Evolutionary conservation across 2,329 filamentous ascomycete genomes (phyloP).

Genomic region (Piedraia hortae): DNA sequence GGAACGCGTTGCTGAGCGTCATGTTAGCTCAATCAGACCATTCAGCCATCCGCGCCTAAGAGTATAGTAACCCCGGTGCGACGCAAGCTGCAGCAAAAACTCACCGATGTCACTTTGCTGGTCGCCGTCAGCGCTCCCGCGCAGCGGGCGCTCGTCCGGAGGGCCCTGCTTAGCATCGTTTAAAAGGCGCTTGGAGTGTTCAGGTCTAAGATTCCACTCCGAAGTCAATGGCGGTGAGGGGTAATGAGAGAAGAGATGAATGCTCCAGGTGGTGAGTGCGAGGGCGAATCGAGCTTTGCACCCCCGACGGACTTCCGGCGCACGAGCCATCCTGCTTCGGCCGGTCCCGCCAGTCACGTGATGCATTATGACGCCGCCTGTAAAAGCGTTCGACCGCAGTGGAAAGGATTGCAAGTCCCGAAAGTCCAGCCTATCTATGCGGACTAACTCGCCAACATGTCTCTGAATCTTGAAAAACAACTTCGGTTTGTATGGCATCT

Average conservation of each 20-base stretch:
- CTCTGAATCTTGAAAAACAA: slow-evolving; percentile 54
- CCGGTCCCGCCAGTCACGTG: too few species aligned
- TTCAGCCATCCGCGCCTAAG: slow-evolving; percentile 9
- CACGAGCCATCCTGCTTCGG: neutral
- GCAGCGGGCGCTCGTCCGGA: slow-evolving; percentile 87
- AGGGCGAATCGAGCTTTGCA: slow-evolving; percentile 1
- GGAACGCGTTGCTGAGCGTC: slow-evolving; percentile 39
- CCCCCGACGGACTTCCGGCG: slow-evolving; percentile 1
- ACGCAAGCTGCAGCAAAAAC: slow-evolving; percentile 12
- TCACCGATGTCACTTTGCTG: slow-evolving; percentile 67
- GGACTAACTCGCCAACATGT: slow-evolving; percentile 12
- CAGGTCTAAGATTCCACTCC: slow-evolving; percentile 11
- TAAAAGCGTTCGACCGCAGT: too few species aligned
- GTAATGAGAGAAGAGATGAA: slow-evolving; percentile 1
- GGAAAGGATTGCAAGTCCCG: too few species aligned
- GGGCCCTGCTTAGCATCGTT: slow-evolving; percentile 92
- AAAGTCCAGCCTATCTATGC: too few species aligned
- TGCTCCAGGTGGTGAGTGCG: slow-evolving; percentile 1
- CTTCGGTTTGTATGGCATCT: slow-evolving; percentile 42
- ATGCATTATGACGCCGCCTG: too few species aligned
- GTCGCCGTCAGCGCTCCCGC: slow-evolving; percentile 80
- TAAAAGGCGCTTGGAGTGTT: slow-evolving; percentile 22
- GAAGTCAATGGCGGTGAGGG: slow-evolving; percentile 5
- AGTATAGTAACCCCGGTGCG: slow-evolving; percentile 5
- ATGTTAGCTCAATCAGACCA: neutral